Evolutionary conservation across 2,329 filamentous ascomycete genomes (phyloP), one percentile per base, ranked within the genome.

Genomic region (Hymenoscyphus linearis): DNA sequence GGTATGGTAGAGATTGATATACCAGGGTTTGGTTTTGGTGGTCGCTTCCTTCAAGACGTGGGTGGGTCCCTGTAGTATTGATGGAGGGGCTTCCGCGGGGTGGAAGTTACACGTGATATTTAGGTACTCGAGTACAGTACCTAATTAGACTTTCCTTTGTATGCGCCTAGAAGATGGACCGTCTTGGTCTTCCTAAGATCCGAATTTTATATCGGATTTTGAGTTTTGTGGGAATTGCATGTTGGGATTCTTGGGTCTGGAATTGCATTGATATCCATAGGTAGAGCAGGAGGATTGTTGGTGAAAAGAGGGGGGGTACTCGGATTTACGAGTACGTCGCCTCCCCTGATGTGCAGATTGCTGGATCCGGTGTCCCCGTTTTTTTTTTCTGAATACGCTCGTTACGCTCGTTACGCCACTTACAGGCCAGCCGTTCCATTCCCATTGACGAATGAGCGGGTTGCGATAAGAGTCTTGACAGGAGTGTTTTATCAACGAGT

Each of bases 381-480:
- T n/a, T n/a, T n/a, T n/a, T n/a, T n/a, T n/a, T n/a, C n/a, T n/a
- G n/a, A n/a, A n/a, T n/a, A n/a, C n/a, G 14, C 36, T 35, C 25
- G 35, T 54, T 47, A 26, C 18, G 16, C 47, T 18, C 16, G 5
- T 14, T 9, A 55, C 52, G 36, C 58, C 58, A 54, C 58, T 44
- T 18, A 40, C n/a, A 37, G 27, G 44, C 57, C n/a, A n/a, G 47
- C 25, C 52, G 16, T 34, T 44, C 31, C 36, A 62, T 62, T 62
- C n/a, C n/a, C n/a, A n/a, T n/a, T n/a, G 61, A 37, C 66, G 52
- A 67, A 65, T 66, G 53, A 63, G 13, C 14, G n/a, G 14, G 3
- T 27, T 3, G 40, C 66, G 66, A 68, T 68, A 68, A 68, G 59
- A 60, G 62, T 62, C 58, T 63, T 68, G 67, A 69, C 66, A 69